Evolutionary conservation across 345 rosid genomes (phyloP), one percentile per base, ranked within the genome.

Genomic region (Aquilaria yunnanensis): DNA sequence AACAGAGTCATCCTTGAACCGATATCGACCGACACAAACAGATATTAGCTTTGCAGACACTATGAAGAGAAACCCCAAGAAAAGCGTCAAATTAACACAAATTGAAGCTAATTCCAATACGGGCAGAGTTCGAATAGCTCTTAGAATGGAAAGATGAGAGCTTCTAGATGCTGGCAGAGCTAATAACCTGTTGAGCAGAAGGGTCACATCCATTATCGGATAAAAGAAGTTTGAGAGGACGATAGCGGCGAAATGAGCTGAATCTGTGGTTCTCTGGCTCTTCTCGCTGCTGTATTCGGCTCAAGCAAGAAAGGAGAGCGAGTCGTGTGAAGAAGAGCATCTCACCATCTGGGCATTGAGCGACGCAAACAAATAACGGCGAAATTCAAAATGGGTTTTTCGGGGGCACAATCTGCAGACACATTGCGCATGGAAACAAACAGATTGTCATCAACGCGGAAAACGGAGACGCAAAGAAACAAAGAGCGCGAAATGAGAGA

Each of bases 91-190:
- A 78, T 91, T 87, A 72, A 85, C 64, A 75, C 85, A 81, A 60
- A 91, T 67, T 10, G 96, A 87, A 51, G 80, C 81, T n/a, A 91
- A 80, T 65, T 95, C 96, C 76, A 85, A 65, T 0, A 77, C 2
- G 30, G 90, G 88, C 45, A 88, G 60, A 57, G 79, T 77, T 10
- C 64, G 79, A 75, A 80, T 71, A 53, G 71, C 73, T 63, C 74
- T 60, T 56, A 63, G 57, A 70, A 75, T 55, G 14, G 61, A 12
- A 50, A 55, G 55, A 57, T 67, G 62, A 11, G 74, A 65, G 64
- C 60, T 67, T 69, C 60, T 63, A 13, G 30, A 32, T 11, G 75
- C 66, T 51, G 65, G 6, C 2, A 58, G 72, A 75, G 67, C 53
- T n/a, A 69, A 65, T 68, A 78, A 67, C 74, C 58, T 74, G 37